These are phyloP conservation scores for Zygotorulaspora mrakii DNA, from an alignment of 1,139 yeast genomes.

Conservation along the genomic window DNA sequence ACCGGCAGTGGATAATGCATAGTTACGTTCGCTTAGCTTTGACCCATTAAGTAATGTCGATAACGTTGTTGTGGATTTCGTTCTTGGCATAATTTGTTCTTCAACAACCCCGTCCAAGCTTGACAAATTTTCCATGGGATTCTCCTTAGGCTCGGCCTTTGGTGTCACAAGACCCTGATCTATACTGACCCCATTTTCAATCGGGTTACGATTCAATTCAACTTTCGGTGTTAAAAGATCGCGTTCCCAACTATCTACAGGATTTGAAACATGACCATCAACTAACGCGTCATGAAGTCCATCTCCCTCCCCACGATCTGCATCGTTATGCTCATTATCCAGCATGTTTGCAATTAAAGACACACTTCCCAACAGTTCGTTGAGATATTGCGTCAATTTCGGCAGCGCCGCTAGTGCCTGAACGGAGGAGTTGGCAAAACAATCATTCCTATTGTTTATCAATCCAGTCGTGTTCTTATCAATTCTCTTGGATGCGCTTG, in stretches of 20 bases:
- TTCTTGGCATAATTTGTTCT: constrained; percentile 9
- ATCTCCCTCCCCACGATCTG: neutral
- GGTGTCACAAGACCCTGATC: constrained; percentile 13
- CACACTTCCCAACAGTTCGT: constrained; percentile 38
- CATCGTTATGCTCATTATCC: constrained; percentile 1
- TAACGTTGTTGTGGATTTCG: constrained; percentile 13
- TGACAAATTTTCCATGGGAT: constrained; percentile 14
- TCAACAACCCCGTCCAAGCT: constrained; percentile 9
- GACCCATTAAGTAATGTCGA: constrained; percentile 13
- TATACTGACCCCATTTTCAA: constrained; percentile 1
- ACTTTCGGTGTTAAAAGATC: constrained; percentile 1
- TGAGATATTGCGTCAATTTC: constrained; percentile 58
- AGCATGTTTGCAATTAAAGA: constrained; percentile 5
- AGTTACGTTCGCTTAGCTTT: constrained; percentile 11
- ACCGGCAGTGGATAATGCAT: constrained; percentile 13
- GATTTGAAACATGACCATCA: constrained; percentile 2
- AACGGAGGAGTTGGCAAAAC: constrained; percentile 87
- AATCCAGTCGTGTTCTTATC: constrained; percentile 80
- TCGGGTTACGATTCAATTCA: neutral
- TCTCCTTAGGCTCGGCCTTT: constrained; percentile 9
- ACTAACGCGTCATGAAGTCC: neutral
- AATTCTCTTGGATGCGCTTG: constrained; percentile 46
- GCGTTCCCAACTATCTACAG: constrained; percentile 1
- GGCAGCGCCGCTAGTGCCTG: constrained; percentile 80
- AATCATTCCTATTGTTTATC: constrained; percentile 76